Evolutionary conservation across 495 filamentous ascomycete genomes (phyloP).

Genomic region (Neurospora intermedia): DNA sequence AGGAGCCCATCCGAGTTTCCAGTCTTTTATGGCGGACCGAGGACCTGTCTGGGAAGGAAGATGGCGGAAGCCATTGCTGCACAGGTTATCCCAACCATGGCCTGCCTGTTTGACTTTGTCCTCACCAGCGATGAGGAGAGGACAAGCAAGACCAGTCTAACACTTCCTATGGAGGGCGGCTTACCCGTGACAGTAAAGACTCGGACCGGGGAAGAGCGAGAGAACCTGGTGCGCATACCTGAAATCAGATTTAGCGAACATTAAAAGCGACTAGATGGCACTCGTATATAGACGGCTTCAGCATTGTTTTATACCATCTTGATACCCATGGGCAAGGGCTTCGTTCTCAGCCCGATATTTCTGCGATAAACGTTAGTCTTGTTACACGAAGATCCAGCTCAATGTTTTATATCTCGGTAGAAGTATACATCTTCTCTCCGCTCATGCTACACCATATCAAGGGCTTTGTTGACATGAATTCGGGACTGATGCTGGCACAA

Average conservation of each 20-base stretch:
- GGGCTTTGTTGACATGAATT: not conserved
- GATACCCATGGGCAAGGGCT: not conserved
- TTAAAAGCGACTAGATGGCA: not conserved
- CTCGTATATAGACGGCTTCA: not conserved
- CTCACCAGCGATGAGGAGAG: slow-evolving; percentile 32
- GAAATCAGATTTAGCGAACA: not conserved
- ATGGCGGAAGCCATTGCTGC: slow-evolving; percentile 49
- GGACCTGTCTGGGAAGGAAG: slow-evolving; percentile 47
- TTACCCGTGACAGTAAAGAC: slow-evolving; percentile 34
- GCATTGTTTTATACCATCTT: not conserved
- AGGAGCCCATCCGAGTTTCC: slow-evolving; percentile 45
- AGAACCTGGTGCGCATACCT: not conserved
- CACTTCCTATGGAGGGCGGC: slow-evolving; percentile 50
- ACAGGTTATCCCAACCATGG: slow-evolving; percentile 39
- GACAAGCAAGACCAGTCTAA: slow-evolving; percentile 45
- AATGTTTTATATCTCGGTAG: not conserved
- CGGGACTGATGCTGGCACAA: not conserved
- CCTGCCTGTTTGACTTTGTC: slow-evolving; percentile 38
- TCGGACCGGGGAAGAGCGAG: slow-evolving; percentile 1
- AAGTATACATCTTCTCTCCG: not conserved
- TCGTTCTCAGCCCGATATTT: not conserved
- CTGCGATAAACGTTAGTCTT: not conserved
- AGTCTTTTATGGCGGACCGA: slow-evolving; percentile 50
- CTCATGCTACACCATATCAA: not conserved
- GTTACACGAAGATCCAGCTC: not conserved